A percentile compares a stretch with the other conserved stretches of the same genome.
These are phyloP conservation scores for Phytophthora meadii DNA, from an alignment of 352 stramenopile species.

Conservation along the genomic window DNA sequence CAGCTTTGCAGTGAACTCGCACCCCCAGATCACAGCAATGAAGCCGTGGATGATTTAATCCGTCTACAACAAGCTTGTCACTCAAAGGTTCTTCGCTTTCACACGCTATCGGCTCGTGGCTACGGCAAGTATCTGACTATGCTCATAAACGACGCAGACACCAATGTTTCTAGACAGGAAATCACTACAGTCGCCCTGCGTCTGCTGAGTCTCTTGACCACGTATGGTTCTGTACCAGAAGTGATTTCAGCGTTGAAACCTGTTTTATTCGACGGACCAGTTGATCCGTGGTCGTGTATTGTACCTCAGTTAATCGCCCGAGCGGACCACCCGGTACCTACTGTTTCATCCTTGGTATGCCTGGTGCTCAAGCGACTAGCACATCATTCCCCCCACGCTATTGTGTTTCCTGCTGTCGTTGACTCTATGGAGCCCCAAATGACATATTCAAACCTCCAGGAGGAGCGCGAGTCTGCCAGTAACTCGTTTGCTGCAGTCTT, in stretches of 20 bases:
- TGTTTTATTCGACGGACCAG: slow-evolving; percentile 54
- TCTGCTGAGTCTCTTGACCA: slow-evolving; percentile 71
- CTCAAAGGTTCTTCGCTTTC: slow-evolving; percentile 43
- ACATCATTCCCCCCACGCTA: slow-evolving; percentile 59
- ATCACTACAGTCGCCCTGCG: slow-evolving; percentile 64
- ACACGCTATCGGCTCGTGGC: slow-evolving; percentile 46
- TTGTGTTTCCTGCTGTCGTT: slow-evolving; percentile 83
- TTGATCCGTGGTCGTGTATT: slow-evolving; percentile 68
- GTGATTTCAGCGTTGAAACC: slow-evolving; percentile 51
- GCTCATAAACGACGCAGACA: slow-evolving; percentile 11
- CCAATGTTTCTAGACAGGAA: slow-evolving; percentile 29
- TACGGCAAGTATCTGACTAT: slow-evolving; percentile 51
- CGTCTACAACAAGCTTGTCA: slow-evolving; percentile 46
- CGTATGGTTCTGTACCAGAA: slow-evolving; percentile 57
- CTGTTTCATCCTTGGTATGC: slow-evolving; percentile 61
- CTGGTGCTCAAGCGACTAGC: slow-evolving; percentile 72
- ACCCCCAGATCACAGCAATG: slow-evolving; percentile 2
- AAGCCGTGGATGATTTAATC: slow-evolving; percentile 37
- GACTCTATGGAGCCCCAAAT: slow-evolving; percentile 47
- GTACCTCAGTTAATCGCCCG: slow-evolving; percentile 81
- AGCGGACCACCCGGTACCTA: slow-evolving; percentile 57
- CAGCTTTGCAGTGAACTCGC: slow-evolving; percentile 36
- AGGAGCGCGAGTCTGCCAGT: slow-evolving; percentile 11
- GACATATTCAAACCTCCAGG: slow-evolving; percentile 1
- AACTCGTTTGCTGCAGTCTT: slow-evolving; percentile 52